A percentile compares a stretch with the other conserved stretches of the same genome.
These are phyloP conservation scores for Somion occarium DNA, from an alignment of 1,284 basidiomycete species.

Conservation along the genomic window DNA sequence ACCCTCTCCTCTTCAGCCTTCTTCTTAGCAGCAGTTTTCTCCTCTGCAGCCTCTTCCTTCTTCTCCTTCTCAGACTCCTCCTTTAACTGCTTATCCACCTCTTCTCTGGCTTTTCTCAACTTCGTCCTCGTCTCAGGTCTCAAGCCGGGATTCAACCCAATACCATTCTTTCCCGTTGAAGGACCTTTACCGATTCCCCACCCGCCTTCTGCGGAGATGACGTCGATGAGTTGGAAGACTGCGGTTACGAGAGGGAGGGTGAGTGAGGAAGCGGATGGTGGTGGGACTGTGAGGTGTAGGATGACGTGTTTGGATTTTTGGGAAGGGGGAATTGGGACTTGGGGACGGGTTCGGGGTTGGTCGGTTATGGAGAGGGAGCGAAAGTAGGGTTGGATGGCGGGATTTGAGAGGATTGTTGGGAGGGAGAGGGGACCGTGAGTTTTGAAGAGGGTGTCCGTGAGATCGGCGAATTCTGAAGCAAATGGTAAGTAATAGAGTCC, in stretches of 20 bases:
- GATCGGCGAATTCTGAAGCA: conserved; percentile 65
- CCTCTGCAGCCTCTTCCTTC: conserved; percentile 68
- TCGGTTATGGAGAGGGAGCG: conserved; percentile 81
- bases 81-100: conserved; percentile 61
- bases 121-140: conserved; percentile 80
- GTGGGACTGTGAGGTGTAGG: conserved; percentile 58
- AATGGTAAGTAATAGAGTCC: conserved; percentile 3
- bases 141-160: conserved; percentile 33
- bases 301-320: conserved; percentile 69
- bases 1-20: conserved; percentile 70
- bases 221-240: conserved; percentile 71
- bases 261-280: conserved; percentile 41
- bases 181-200: conserved; percentile 16
- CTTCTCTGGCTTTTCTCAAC: conserved; percentile 66
- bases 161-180: conserved; percentile 30
- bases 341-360: conserved; percentile 71
- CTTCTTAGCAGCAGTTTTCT: conserved; percentile 69
- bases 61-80: conserved; percentile 68
- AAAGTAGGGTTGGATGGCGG: conserved; percentile 69
- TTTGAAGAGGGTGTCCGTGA: conserved; percentile 78
- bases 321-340: conserved; percentile 38
- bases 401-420: conserved; percentile 53
- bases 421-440: conserved; percentile 51
- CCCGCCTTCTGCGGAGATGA: conserved; percentile 37
- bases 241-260: conserved; percentile 61